These are phyloP conservation scores for Pleoardoris graminearum DNA, from an alignment of 2,329 filamentous ascomycete genomes.

Conservation along the genomic window DNA sequence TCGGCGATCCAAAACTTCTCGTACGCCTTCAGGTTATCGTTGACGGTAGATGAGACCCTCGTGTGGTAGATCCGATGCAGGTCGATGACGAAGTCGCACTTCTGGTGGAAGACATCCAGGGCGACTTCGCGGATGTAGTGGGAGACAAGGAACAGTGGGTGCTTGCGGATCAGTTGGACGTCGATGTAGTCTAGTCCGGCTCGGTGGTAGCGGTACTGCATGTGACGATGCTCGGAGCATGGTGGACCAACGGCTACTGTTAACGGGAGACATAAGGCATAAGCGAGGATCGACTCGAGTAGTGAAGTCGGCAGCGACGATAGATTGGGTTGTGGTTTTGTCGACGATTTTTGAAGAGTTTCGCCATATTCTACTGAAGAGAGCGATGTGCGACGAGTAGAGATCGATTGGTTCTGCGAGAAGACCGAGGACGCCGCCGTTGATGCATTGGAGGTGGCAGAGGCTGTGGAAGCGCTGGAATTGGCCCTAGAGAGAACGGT, in stretches of 20 bases:
- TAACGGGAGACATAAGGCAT: constrained; percentile 21
- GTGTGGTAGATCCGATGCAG: constrained; percentile 24
- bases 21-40: constrained; percentile 20
- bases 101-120: constrained; percentile 25
- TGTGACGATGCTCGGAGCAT: constrained; percentile 13
- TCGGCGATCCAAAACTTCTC: constrained; percentile 26
- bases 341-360: neutral
- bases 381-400: constrained; percentile 9
- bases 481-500: constrained; percentile 12
- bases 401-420: constrained; percentile 10
- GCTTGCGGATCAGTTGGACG: constrained; percentile 22
- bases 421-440: constrained; percentile 16
- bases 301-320: constrained; percentile 21
- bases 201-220: constrained; percentile 23
- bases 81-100: constrained; percentile 27
- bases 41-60: constrained; percentile 14
- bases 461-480: constrained; percentile 15
- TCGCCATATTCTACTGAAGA: constrained; percentile 5
- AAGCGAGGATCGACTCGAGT: constrained; percentile 25
- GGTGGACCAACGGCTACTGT: constrained; percentile 22
- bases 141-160: constrained; percentile 24
- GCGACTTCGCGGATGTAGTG: constrained; percentile 16
- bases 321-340: constrained; percentile 1
- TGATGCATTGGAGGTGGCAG: constrained; percentile 13
- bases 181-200: constrained; percentile 24